These are phyloP conservation scores for Pneumocystis jirovecii DNA, from an alignment of 1,139 yeast species.

Conservation along the genomic window DNA sequence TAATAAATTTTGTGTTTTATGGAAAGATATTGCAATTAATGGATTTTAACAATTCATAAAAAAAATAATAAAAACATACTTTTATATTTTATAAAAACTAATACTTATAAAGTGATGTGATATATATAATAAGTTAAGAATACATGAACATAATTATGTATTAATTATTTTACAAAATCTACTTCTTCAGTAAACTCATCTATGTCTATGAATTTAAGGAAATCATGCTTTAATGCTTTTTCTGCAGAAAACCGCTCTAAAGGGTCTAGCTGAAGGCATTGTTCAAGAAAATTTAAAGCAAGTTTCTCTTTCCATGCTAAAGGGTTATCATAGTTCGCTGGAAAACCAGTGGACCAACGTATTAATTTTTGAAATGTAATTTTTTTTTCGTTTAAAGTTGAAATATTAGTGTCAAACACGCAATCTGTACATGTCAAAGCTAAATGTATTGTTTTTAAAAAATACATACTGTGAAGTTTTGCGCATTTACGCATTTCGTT, in stretches of 20 bases:
- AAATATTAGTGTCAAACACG: conserved; percentile 56
- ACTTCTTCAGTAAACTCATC: not conserved
- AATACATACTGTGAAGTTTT: conserved; percentile 52
- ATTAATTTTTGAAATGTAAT: conserved; percentile 27
- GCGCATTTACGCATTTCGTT: conserved; percentile 65
- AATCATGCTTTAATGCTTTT: conserved; percentile 40
- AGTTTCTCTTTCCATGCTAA: conserved; percentile 20
- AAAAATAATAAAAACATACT: not conserved
- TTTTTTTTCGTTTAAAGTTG: conserved; percentile 28
- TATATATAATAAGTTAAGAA: not conserved
- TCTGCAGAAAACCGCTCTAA: conserved; percentile 40
- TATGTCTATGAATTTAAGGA: conserved; percentile 25
- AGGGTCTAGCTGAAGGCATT: conserved; percentile 45
- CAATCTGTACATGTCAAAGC: conserved; percentile 23
- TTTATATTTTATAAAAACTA: not conserved
- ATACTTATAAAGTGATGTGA: not conserved
- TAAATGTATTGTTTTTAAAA: not conserved
- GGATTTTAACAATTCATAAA: not conserved
- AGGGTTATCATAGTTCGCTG: conserved; percentile 1
- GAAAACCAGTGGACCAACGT: conserved; percentile 25
- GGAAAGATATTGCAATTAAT: not conserved
- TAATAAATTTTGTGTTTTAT: not conserved
- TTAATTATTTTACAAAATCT: not conserved
- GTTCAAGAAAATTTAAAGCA: conserved; percentile 40
- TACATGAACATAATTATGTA: not conserved